Evolutionary conservation across 139 green algal species (phyloP).

Genomic region (Diplosphaera chodatii): DNA sequence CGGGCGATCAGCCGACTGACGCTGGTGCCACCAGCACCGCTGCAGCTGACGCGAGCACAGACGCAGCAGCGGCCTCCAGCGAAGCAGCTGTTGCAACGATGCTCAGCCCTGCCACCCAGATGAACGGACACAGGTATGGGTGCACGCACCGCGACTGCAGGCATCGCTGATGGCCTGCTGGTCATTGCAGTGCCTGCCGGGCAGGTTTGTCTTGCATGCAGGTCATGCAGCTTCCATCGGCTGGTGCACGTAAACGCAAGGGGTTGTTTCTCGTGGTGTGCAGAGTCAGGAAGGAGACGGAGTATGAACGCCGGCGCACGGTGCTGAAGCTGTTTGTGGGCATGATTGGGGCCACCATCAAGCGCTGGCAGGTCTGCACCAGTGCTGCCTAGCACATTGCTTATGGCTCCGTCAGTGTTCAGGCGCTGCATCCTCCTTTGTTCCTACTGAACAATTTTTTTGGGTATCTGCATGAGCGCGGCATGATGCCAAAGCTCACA

Average conservation of each 20-base stretch:
- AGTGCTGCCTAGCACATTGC: too few relatives aligned
- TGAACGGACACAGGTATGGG: slow-evolving; percentile 2
- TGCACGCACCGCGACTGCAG: not conserved
- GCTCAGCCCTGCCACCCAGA: not conserved
- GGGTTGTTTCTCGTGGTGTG: too few relatives aligned
- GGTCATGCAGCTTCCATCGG: too few relatives aligned
- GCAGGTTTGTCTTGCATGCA: too few relatives aligned
- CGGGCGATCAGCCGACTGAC: not conserved
- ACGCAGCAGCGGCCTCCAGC: not conserved
- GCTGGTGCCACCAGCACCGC: not conserved
- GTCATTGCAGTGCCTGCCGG: too few relatives aligned
- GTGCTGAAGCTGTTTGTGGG: slow-evolving; percentile 25
- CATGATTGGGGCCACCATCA: slow-evolving; percentile 26
- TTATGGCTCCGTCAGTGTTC: too few relatives aligned
- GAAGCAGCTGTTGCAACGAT: not conserved
- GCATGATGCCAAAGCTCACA: too few relatives aligned
- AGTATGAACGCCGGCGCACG: slow-evolving; percentile 15
- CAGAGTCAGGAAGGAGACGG: slow-evolving; percentile 23
- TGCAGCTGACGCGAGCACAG: not conserved
- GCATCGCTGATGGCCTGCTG: not conserved
- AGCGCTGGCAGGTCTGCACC: not conserved
- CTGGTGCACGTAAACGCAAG: too few relatives aligned
- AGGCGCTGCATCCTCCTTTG: too few relatives aligned
- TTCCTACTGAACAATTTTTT: too few relatives aligned
- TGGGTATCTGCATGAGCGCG: too few relatives aligned